These are phyloP conservation scores for Trypanosoma platydactyli DNA, from an alignment of 208 protist genomes.

Conservation along the genomic window DNA sequence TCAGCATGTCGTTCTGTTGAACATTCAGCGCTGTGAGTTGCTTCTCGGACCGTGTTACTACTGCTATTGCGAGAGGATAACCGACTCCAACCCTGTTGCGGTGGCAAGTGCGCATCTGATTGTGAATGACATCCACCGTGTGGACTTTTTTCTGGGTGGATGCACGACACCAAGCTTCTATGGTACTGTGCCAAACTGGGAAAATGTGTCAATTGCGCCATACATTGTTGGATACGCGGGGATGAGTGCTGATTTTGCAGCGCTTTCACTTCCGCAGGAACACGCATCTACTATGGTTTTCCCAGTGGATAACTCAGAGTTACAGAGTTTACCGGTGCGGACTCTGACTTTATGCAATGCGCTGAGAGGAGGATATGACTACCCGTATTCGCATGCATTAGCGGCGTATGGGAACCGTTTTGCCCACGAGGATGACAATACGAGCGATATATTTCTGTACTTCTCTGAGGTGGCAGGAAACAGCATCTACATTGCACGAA, in stretches of 20 bases:
- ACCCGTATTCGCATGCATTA: conserved; percentile 62
- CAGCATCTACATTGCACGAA: conserved; percentile 51
- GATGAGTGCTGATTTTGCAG: conserved; percentile 57
- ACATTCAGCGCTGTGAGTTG: conserved; percentile 49
- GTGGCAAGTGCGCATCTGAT: conserved; percentile 40
- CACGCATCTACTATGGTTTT: neutral
- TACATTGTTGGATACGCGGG: conserved; percentile 66
- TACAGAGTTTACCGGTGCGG: neutral
- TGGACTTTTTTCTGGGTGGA: conserved; percentile 29
- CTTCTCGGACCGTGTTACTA: conserved; percentile 57
- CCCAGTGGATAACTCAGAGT: neutral
- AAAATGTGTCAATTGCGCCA: conserved; percentile 25
- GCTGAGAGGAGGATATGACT: conserved; percentile 41
- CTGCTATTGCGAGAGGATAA: conserved; percentile 48
- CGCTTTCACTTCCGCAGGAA: conserved; percentile 55
- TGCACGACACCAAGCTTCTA: conserved; percentile 2
- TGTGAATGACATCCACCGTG: conserved; percentile 25
- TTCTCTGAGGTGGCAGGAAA: conserved; percentile 56
- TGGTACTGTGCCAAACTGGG: conserved; percentile 1
- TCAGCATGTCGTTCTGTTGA: conserved; percentile 54
- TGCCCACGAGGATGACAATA: conserved; percentile 51
- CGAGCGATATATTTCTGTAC: conserved; percentile 50
- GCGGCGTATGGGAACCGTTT: conserved; percentile 46
- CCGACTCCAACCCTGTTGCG: conserved; percentile 37
- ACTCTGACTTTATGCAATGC: conserved; percentile 18